These are phyloP conservation scores for Gracilaria domingensis DNA, from an alignment of 23 red algal species.

Conservation along the genomic window DNA sequence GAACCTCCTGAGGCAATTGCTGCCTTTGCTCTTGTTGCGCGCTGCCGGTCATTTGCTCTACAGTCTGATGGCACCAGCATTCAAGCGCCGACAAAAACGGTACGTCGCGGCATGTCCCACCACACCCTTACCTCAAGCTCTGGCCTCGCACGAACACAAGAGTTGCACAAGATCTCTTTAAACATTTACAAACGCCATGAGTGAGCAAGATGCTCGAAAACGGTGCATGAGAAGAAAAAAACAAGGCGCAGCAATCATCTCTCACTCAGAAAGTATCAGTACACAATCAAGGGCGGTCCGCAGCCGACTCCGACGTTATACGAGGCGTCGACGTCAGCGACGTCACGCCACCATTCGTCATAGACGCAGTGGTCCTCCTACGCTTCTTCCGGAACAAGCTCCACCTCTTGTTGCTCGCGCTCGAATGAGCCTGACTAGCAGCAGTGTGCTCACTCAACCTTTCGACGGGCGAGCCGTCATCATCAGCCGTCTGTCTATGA, in stretches of 20 bases:
- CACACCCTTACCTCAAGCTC: not conserved
- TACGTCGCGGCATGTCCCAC: too few species aligned
- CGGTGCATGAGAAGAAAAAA: not conserved
- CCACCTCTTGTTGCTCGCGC: conserved; percentile 39
- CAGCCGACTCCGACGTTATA: conserved; percentile 27
- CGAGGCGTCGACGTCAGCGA: conserved; percentile 22
- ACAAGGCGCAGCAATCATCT: conserved; percentile 3
- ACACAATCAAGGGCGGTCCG: conserved; percentile 12
- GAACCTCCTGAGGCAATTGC: not conserved
- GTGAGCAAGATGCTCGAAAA: conserved; percentile 24
- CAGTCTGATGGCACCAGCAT: too few species aligned
- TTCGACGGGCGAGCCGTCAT: not conserved
- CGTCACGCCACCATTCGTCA: not conserved
- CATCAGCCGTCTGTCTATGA: conserved; percentile 6
- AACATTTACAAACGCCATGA: conserved; percentile 38
- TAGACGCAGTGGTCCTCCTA: conserved; percentile 29
- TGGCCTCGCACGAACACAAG: not conserved
- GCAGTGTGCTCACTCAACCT: conserved; percentile 37
- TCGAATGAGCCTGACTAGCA: conserved; percentile 8
- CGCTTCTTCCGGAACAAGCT: conserved; percentile 45
- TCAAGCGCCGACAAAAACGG: too few species aligned
- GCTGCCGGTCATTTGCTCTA: too few species aligned
- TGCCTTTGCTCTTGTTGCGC: not conserved
- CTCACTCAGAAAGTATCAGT: not conserved
- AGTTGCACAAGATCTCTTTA: conserved; percentile 11